These are phyloP conservation scores for Xerophyta viscosa DNA, from an alignment of 106 monocot genomes.

Conservation along the genomic window DNA sequence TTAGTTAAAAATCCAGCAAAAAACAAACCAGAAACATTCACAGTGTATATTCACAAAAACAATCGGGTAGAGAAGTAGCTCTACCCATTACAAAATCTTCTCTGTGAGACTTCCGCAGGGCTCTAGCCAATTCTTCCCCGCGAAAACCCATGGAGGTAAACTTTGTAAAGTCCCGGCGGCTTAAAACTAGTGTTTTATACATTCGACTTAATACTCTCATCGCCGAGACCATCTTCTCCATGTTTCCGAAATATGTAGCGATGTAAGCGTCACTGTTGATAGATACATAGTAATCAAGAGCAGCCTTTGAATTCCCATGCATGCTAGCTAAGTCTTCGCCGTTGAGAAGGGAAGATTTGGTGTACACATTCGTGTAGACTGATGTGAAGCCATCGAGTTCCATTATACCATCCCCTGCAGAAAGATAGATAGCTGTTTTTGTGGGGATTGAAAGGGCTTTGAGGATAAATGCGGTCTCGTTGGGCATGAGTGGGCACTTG, in stretches of 20 bases:
- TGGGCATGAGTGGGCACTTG: conserved; percentile 88
- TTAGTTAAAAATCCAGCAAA: too few species aligned
- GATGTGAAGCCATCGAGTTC: conserved; percentile 82
- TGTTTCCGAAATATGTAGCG: conserved; percentile 89
- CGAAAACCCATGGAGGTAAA: conserved; percentile 30
- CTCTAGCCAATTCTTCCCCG: conserved; percentile 47
- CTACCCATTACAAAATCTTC: conserved; percentile 74
- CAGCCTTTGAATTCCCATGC: conserved; percentile 93
- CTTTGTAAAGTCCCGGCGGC: conserved; percentile 55
- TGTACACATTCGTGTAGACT: conserved; percentile 61
- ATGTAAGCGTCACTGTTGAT: conserved; percentile 76
- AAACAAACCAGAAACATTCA: conserved; percentile 8
- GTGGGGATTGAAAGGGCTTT: conserved; percentile 59
- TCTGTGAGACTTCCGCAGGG: conserved; percentile 54
- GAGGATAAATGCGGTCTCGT: conserved; percentile 79
- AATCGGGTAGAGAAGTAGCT: conserved; percentile 78
- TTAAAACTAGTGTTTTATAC: conserved; percentile 71
- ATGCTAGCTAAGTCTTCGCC: conserved; percentile 42
- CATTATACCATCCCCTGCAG: conserved; percentile 86
- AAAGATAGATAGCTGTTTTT: conserved; percentile 69
- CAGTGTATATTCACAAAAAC: conserved; percentile 69
- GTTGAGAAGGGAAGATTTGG: conserved; percentile 55
- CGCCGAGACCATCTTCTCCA: conserved; percentile 93
- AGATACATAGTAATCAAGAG: conserved; percentile 84
- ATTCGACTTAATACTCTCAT: conserved; percentile 62